Evolutionary conservation across 169 alveolate species (phyloP).

Genomic region (Plasmodium billcollinsi): DNA sequence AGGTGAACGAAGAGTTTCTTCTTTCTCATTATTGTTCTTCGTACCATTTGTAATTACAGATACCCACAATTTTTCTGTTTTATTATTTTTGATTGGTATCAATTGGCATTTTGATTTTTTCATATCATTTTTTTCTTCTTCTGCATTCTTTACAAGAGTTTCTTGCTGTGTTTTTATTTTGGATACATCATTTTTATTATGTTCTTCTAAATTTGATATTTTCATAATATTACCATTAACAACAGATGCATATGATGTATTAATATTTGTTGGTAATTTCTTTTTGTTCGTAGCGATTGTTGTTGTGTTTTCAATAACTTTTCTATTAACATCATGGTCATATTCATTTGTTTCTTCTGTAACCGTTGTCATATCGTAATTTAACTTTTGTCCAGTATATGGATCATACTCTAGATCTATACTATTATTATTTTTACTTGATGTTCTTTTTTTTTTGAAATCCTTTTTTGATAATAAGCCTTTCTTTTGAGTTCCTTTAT

Average conservation of each 20-base stretch:
- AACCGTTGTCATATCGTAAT: slow-evolving; percentile 1
- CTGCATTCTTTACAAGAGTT: slow-evolving; percentile 5
- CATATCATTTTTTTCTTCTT: slow-evolving; percentile 16
- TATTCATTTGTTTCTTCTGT: slow-evolving; percentile 10
- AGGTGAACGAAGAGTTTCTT: slow-evolving; percentile 10
- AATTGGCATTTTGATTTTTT: slow-evolving; percentile 49
- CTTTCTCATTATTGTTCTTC: slow-evolving; percentile 27
- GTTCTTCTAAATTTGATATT: slow-evolving; percentile 13
- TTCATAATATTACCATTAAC: slow-evolving; percentile 35
- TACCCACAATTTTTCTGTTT: slow-evolving; percentile 63
- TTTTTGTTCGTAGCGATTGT: slow-evolving; percentile 6
- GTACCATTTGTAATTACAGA: slow-evolving; percentile 60
- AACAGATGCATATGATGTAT: slow-evolving; percentile 60
- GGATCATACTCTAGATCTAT: slow-evolving; percentile 55
- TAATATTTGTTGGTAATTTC: background rate
- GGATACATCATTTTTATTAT: background rate
- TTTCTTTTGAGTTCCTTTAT: slow-evolving; percentile 42
- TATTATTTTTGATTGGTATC: slow-evolving; percentile 29
- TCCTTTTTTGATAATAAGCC: slow-evolving; percentile 22
- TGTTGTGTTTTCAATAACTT: slow-evolving; percentile 10
- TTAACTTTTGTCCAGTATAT: slow-evolving; percentile 44
- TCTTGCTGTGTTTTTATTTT: background rate
- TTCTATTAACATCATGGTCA: slow-evolving; percentile 10
- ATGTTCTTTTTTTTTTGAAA: slow-evolving; percentile 30
- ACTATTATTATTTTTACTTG: slow-evolving; percentile 48